Percentiles rank a stretch among this genome's conserved stretches.
phyloP scores from a whole-genome alignment of 1,139 yeast species.

The Zygoascus sp. region DNA sequence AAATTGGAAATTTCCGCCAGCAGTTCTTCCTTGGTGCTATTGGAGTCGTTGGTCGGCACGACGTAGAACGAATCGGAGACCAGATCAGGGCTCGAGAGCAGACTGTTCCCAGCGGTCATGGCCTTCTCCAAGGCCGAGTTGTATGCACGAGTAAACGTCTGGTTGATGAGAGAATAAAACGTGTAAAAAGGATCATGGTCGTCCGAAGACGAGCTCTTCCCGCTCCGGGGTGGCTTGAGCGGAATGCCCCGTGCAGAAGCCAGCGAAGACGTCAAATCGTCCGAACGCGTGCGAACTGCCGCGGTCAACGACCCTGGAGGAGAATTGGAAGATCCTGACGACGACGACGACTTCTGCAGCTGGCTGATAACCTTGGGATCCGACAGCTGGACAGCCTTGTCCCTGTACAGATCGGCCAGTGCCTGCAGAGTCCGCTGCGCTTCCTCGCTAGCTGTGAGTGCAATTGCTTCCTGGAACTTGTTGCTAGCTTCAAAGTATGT shows the following conservation, averaged over 20 bases:
- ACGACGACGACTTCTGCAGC: constrained; percentile 2
- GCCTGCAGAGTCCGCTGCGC: constrained; percentile 27
- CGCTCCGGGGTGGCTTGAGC: constrained; percentile 7
- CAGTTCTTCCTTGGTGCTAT: constrained; percentile 23
- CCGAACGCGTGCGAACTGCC: constrained; percentile 8
- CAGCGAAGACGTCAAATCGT: constrained; percentile 25
- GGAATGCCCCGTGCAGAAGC: constrained; percentile 33
- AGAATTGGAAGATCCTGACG: background rate
- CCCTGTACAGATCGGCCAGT: constrained; percentile 27
- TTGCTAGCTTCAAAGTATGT: constrained; percentile 28
- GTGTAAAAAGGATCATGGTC: constrained; percentile 31
- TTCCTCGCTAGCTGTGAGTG: constrained; percentile 22
- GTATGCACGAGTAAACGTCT: constrained; percentile 26
- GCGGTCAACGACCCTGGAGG: background rate
- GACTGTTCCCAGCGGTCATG: constrained; percentile 15
- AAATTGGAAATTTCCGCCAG: constrained; percentile 26
- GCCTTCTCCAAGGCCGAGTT: constrained; percentile 20
- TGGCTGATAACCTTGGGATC: constrained; percentile 11
- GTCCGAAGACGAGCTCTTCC: constrained; percentile 14
- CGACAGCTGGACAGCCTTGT: constrained; percentile 24
- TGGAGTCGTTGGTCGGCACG: constrained; percentile 23
- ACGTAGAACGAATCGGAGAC: constrained; percentile 31
- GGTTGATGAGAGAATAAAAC: constrained; percentile 28
- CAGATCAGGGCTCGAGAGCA: constrained; percentile 10
- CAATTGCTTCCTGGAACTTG: constrained; percentile 28